Base-by-base conservation (phyloP, 208 protist species). In the Acanthamoeba royreba region DNA sequence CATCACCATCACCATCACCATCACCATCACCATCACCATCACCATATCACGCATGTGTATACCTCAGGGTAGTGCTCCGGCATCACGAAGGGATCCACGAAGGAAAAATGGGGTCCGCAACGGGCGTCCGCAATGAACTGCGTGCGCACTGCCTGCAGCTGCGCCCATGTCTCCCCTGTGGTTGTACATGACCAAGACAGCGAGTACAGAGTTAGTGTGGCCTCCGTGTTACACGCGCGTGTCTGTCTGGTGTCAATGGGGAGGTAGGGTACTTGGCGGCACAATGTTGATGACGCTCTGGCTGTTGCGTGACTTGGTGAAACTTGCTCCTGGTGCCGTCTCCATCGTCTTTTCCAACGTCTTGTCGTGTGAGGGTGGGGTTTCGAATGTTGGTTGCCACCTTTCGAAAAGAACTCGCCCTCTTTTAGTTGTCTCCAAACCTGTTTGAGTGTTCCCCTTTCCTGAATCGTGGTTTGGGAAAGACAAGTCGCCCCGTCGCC, bases 281-380 rank as follows among this genome's bases (percentile, higher is more conserved):
- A 85, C 53, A 31, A 85, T n/a, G 43, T 85, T 85, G 74, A 85
- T 85, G 74, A 85, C 74, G n/a, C 74, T 55, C 28, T 85, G 74
- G 43, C 74, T 85, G 74, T 85, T 85, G 15, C 43, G 74, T 15
- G 74, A 52, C 43, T 85, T 85, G n/a, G 40, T 35, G 74, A 85
- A 85, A 8, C 35, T 49, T 43, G 69, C 69, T 81, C 69, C 69
- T 47, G n/a, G n/a, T n/a, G n/a, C n/a, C n/a, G n/a, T n/a, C n/a
- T n/a, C n/a, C n/a, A n/a, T n/a, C n/a, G n/a, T n/a, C n/a, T n/a
- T n/a, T n/a, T n/a, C n/a, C n/a, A n/a, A n/a, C n/a, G n/a, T n/a
- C n/a, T n/a, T n/a, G n/a, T n/a, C n/a, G n/a, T n/a, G n/a, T n/a
- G n/a, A n/a, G n/a, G n/a, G n/a, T n/a, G n/a, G n/a, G n/a, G n/a